A percentile compares a stretch with the other conserved stretches of the same genome.
These are phyloP conservation scores for Populus nigra DNA, from an alignment of 345 rosid species.

Conservation along the genomic window DNA sequence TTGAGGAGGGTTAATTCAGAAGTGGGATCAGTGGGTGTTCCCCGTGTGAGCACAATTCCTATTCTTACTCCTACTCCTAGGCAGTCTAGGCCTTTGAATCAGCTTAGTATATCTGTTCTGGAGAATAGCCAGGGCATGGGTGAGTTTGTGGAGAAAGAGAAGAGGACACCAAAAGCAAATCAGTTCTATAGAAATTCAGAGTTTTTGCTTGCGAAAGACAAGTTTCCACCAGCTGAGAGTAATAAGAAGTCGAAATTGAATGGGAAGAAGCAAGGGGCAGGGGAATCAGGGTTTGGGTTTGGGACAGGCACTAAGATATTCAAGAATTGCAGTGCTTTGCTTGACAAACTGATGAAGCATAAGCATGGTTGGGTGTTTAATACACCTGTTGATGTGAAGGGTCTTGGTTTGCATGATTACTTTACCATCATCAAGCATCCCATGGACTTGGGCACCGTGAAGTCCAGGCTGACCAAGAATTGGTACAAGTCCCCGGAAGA, in stretches of 20 bases:
- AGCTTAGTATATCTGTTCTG: slow-evolving; percentile 60
- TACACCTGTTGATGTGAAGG: slow-evolving; percentile 80
- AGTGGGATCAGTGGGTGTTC: slow-evolving; percentile 48
- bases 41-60: slow-evolving; percentile 20
- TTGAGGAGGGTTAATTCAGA: slow-evolving; percentile 58
- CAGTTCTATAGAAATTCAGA: slow-evolving; percentile 90
- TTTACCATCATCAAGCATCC: slow-evolving; percentile 75
- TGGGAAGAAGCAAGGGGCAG: slow-evolving; percentile 72
- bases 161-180: slow-evolving; percentile 97
- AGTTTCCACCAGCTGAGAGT: slow-evolving; percentile 94
- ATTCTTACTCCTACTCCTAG: slow-evolving; percentile 52
- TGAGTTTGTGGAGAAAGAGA: slow-evolving; percentile 86
- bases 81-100: slow-evolving; percentile 72
- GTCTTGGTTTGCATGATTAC: slow-evolving; percentile 84
- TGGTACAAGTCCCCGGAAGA: slow-evolving; percentile 86
- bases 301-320: slow-evolving; percentile 53
- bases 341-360: slow-evolving; percentile 91
- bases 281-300: slow-evolving; percentile 54
- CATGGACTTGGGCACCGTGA: slow-evolving; percentile 95
- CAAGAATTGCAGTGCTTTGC: slow-evolving; percentile 71
- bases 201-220: slow-evolving; percentile 93
- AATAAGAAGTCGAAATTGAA: slow-evolving; percentile 81
- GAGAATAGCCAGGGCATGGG: slow-evolving; percentile 64
- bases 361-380: slow-evolving; percentile 97
- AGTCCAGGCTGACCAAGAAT: slow-evolving; percentile 63